Percentiles rank a stretch among this genome's conserved stretches.
These are phyloP conservation scores for Bifiguratus adelaidae DNA, from an alignment of 192 early-diverging fungal species.

Conservation along the genomic window DNA sequence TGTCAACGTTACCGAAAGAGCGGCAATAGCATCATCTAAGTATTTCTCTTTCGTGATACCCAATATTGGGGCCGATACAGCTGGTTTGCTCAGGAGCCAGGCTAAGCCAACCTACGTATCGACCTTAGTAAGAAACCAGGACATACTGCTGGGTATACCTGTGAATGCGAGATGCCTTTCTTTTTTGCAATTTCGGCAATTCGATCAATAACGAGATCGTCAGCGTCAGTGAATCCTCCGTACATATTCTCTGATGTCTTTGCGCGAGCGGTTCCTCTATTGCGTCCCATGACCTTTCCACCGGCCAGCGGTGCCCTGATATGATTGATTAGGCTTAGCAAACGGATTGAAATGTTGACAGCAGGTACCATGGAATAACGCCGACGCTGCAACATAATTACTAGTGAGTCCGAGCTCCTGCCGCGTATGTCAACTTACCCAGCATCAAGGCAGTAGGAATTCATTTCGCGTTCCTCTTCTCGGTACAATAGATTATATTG, in stretches of 20 bases:
- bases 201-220: conserved; percentile 8
- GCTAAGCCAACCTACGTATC: conserved; percentile 8
- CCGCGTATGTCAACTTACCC: too few relatives aligned
- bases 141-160: too few relatives aligned
- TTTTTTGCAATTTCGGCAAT: conserved; percentile 10
- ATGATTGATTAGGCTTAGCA: too few relatives aligned
- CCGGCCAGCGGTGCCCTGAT: conserved; percentile 20
- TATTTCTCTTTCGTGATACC: conserved; percentile 11
- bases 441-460: conserved; percentile 16
- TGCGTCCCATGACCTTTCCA: conserved; percentile 9
- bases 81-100: conserved; percentile 8
- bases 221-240: too few relatives aligned
- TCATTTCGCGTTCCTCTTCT: conserved; percentile 29
- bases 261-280: conserved; percentile 2
- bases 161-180: conserved; percentile 3
- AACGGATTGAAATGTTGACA: too few relatives aligned
- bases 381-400: too few relatives aligned
- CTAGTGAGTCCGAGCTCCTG: too few relatives aligned
- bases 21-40: conserved; percentile 4
- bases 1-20: conserved; percentile 3
- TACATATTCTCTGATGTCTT: not conserved
- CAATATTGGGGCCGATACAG: conserved; percentile 10
- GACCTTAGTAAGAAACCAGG: too few relatives aligned
- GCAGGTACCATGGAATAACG: too few relatives aligned
- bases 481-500: conserved; percentile 24